These are phyloP conservation scores for Saccharum spontaneum DNA, from an alignment of 176 grass and related monocot genomes.

Conservation along the genomic window DNA sequence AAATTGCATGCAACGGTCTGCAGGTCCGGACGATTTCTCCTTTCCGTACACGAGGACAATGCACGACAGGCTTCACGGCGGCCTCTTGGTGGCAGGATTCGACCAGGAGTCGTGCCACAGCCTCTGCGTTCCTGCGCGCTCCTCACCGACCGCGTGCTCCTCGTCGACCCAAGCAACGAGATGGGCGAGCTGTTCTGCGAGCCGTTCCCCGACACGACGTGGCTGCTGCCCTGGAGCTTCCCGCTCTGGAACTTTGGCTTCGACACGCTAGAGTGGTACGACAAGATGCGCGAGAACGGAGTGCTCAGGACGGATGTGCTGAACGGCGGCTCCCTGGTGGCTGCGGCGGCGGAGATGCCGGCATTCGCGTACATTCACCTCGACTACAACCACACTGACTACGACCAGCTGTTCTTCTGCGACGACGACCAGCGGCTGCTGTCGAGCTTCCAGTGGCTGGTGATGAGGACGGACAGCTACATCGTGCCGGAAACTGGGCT, in stretches of 20 bases:
- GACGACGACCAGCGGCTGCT: slow-evolving; percentile 61
- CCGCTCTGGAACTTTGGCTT: slow-evolving; percentile 35
- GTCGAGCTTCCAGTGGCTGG: slow-evolving; percentile 49
- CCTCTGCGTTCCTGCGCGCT: slow-evolving; percentile 68
- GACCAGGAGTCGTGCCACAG: slow-evolving; percentile 42
- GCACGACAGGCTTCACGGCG: slow-evolving; percentile 38
- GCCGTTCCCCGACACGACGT: slow-evolving; percentile 60
- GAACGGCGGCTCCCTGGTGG: too few relatives aligned
- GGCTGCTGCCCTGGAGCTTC: slow-evolving; percentile 55
- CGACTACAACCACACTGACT: neutral
- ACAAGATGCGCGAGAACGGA: slow-evolving; percentile 39
- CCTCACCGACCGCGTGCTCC: slow-evolving; percentile 68
- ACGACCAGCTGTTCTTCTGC: slow-evolving; percentile 58
- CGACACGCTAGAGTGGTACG: slow-evolving; percentile 45
- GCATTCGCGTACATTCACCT: slow-evolving; percentile 55
- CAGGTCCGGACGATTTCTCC: too few relatives aligned
- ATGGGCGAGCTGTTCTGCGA: slow-evolving; percentile 62
- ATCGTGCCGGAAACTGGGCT: slow-evolving; percentile 57
- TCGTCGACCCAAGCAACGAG: slow-evolving; percentile 43
- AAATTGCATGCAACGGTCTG: too few relatives aligned
- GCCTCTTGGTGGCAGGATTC: slow-evolving; percentile 45
- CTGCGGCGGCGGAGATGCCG: neutral
- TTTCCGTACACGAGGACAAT: neutral
- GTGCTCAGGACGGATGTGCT: neutral
- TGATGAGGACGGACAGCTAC: slow-evolving; percentile 60